Evolutionary conservation across 352 stramenopile species (phyloP).

Genomic region (Pythium pyrilobum): DNA sequence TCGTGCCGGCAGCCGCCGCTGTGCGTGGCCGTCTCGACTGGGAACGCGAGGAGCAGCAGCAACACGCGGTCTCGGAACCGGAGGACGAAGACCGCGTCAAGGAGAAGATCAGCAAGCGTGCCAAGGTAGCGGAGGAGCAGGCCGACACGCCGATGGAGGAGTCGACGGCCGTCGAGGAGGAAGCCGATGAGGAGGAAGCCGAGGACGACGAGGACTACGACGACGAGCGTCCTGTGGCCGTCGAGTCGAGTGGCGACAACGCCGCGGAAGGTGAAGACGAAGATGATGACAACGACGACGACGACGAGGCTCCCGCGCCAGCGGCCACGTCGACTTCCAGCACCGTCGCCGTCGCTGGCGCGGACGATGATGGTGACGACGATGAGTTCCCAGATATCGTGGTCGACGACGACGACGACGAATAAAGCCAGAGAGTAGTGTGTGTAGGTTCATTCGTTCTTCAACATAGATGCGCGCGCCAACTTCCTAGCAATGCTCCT

Average conservation of each 20-base stretch:
- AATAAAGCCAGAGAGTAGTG: slow-evolving; percentile 19
- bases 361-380: slow-evolving; percentile 43
- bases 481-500: too few relatives aligned
- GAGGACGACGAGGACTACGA: slow-evolving; percentile 24
- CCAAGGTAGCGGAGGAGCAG: slow-evolving; percentile 38
- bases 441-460: neutral
- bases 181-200: slow-evolving; percentile 15
- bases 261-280: slow-evolving; percentile 20
- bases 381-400: slow-evolving; percentile 81
- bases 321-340: neutral
- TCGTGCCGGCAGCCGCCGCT: slow-evolving; percentile 5
- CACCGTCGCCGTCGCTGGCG: neutral
- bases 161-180: slow-evolving; percentile 21
- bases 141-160: slow-evolving; percentile 22
- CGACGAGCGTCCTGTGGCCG: slow-evolving; percentile 21
- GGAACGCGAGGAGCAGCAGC: slow-evolving; percentile 20
- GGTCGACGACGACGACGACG: slow-evolving; percentile 57
- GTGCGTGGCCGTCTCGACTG: slow-evolving; percentile 37
- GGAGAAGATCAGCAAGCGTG: slow-evolving; percentile 8
- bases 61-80: neutral
- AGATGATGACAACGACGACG: slow-evolving; percentile 12
- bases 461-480: too few relatives aligned
- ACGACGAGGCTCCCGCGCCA: slow-evolving; percentile 4
- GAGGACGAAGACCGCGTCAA: neutral
- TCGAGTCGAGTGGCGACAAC: slow-evolving; percentile 1